Conservation (phyloP, 192 early-diverging fungal species). For the Mortierella antarctica region DNA sequence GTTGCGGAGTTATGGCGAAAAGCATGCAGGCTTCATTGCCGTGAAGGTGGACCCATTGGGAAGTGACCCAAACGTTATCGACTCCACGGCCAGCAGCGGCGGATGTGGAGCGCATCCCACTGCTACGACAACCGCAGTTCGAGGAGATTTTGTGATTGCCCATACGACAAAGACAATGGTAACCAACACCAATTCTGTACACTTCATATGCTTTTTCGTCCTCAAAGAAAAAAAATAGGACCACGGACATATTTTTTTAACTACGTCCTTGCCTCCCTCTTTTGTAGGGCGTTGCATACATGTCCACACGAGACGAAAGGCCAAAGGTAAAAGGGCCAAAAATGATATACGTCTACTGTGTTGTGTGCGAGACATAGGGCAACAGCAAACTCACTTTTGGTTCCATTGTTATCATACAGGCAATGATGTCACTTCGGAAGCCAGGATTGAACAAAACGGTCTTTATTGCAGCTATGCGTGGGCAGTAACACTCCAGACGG, state of each 20-base stretch:
- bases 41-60: conserved; percentile 15
- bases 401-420: conserved; percentile 3
- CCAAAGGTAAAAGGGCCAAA: conserved; percentile 31
- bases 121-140: not conserved
- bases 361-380: not conserved
- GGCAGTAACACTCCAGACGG: too few relatives aligned
- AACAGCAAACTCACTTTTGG: not conserved
- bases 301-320: conserved; percentile 27
- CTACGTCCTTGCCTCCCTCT: not conserved
- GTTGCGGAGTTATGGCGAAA: conserved; percentile 32
- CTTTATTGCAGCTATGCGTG: not conserved
- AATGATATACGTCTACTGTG: not conserved
- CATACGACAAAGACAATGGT: conserved; percentile 84
- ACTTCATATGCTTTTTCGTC: not conserved
- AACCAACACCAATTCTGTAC: not conserved
- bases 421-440: conserved; percentile 27
- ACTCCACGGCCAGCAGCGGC: not conserved
- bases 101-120: not conserved
- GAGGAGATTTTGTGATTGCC: conserved; percentile 71
- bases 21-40: conserved; percentile 49
- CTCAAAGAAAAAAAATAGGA: conserved; percentile 8
- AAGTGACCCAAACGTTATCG: too few relatives aligned
- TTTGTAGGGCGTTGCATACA: conserved; percentile 27
- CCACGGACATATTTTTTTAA: not conserved
- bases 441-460: conserved; percentile 1